Evolutionary conservation across 106 monocot genomes (phyloP).

Genomic region (Vanilla planifolia): DNA sequence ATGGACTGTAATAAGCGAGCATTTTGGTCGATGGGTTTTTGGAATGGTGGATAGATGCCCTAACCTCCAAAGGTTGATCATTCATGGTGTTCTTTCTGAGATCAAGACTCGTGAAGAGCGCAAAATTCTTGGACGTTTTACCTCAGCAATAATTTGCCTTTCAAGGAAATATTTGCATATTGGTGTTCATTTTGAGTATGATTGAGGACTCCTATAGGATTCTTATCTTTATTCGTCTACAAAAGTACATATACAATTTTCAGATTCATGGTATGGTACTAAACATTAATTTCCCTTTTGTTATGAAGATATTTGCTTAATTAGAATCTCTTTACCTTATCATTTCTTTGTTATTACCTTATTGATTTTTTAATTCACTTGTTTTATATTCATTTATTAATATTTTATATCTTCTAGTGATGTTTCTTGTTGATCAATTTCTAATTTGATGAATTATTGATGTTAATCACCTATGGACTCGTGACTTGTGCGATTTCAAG

Average conservation of each 20-base stretch:
- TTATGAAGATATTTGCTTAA: no score
- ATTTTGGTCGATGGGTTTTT: conserved; percentile 83
- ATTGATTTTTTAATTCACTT: no score
- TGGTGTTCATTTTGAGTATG: conserved; percentile 82
- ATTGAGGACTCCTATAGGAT: conserved; percentile 19
- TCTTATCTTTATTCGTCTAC: conserved; percentile 2
- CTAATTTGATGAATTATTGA: no score
- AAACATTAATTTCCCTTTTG: not conserved
- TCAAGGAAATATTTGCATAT: conserved; percentile 78
- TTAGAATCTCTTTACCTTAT: no score
- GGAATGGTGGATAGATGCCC: conserved; percentile 91
- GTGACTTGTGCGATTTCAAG: no score
- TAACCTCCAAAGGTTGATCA: conserved; percentile 71
- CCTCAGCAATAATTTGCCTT: conserved; percentile 54
- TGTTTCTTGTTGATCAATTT: no score
- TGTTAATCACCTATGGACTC: no score
- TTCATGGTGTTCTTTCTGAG: conserved; percentile 92
- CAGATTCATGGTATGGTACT: not conserved
- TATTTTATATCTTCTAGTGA: no score
- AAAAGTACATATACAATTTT: conserved; percentile 1
- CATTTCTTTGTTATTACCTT: no score
- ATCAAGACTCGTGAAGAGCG: conserved; percentile 91
- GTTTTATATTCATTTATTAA: no score
- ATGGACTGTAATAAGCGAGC: conserved; percentile 83
- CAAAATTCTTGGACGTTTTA: conserved; percentile 73